phyloP scores from a whole-genome alignment of 2,329 filamentous ascomycete species.

The Mycogone perniciosa region DNA sequence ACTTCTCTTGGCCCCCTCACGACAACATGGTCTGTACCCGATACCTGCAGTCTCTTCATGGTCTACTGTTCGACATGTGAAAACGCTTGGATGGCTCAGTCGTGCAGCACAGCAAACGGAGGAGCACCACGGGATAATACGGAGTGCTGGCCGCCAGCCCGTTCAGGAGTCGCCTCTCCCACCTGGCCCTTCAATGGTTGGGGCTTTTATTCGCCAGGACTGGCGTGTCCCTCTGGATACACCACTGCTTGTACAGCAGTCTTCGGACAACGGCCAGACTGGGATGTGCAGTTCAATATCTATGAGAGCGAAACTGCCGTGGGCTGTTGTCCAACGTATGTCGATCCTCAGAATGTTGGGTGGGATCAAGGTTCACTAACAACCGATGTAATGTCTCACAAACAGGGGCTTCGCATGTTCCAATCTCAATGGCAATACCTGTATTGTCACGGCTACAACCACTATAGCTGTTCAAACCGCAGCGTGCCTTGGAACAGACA shows the following conservation, averaged over 20 bases:
- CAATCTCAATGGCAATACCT: constrained; percentile 11
- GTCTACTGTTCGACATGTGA: constrained; percentile 18
- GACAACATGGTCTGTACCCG: constrained; percentile 18
- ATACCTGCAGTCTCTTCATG: constrained; percentile 17
- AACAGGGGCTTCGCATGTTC: constrained; percentile 12
- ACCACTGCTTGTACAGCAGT: constrained; percentile 25
- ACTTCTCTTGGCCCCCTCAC: constrained; percentile 22
- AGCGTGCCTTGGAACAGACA: not conserved
- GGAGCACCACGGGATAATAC: constrained; percentile 19
- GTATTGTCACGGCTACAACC: constrained; percentile 5
- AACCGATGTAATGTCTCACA: not conserved
- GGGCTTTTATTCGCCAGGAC: constrained; percentile 32
- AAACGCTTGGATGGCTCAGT: constrained; percentile 21
- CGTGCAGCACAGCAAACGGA: constrained; percentile 12
- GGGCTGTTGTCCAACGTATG: constrained; percentile 28
- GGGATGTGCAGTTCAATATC: constrained; percentile 23
- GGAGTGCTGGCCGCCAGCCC: constrained; percentile 25
- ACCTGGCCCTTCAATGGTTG: constrained; percentile 21
- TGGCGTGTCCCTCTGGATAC: constrained; percentile 27
- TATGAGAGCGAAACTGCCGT: constrained; percentile 24
- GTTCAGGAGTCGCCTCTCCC: constrained; percentile 10
- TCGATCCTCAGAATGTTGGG: not conserved
- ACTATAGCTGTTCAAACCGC: not conserved
- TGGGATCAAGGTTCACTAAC: not conserved
- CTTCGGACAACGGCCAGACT: constrained; percentile 14